Conservation (phyloP, 768 basidiomycete genomes). For the Boletus pseudopeckii region DNA sequence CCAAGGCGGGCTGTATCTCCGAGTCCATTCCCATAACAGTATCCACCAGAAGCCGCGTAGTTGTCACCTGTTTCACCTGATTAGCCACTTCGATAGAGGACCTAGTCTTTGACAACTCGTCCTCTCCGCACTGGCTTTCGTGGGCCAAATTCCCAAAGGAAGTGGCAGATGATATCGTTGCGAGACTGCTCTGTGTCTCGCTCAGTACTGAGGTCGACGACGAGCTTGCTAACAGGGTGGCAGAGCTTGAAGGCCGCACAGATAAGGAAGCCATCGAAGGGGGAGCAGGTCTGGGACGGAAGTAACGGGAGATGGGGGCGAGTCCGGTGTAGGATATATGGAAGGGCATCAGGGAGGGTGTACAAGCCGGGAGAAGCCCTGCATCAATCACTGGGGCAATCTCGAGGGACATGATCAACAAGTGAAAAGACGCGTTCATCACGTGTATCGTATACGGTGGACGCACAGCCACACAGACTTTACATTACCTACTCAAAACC, state of each 20-base stretch:
- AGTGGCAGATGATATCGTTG: constrained; percentile 5
- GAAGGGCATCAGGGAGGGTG: constrained; percentile 81
- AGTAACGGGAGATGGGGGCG: constrained; percentile 72
- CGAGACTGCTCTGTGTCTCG: constrained; percentile 4
- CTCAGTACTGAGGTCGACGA: constrained; percentile 4
- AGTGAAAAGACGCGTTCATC: background rate
- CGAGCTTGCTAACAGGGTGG: constrained; percentile 11
- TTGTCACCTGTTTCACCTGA: background rate
- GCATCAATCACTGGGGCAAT: constrained; percentile 12
- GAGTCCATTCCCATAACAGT: background rate
- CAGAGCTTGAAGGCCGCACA: constrained; percentile 9
- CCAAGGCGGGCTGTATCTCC: constrained; percentile 13
- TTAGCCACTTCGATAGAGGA: background rate
- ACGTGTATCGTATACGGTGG: too few species aligned
- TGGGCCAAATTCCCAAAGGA: background rate
- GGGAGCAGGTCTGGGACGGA: constrained; percentile 48
- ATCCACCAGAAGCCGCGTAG: background rate
- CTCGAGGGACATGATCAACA: constrained; percentile 15
- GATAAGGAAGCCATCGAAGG: constrained; percentile 10
- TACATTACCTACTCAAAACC: background rate
- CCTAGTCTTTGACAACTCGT: background rate
- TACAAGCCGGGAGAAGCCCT: constrained; percentile 35
- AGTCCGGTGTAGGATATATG: constrained; percentile 67
- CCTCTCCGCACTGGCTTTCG: background rate
- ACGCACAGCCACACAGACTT: constrained; percentile 17